Percentiles rank a stretch among this genome's conserved stretches.
phyloP scores from a whole-genome alignment of 2,329 filamentous ascomycete genomes.

The Alternaria tenuissima region DNA sequence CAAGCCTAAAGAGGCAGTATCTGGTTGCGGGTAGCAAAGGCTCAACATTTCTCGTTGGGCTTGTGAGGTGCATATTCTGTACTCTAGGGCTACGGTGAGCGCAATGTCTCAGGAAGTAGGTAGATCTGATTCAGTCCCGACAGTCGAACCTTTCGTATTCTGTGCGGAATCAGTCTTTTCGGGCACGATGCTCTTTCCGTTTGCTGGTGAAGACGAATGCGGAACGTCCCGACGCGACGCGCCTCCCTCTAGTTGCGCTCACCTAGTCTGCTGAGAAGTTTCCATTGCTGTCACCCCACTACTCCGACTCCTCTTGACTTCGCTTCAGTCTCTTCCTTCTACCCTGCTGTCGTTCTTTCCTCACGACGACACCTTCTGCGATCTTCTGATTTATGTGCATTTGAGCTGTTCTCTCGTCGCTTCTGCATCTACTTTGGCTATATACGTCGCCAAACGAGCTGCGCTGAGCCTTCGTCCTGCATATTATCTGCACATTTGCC shows the following conservation, averaged over 20 bases:
- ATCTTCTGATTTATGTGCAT: constrained; percentile 38
- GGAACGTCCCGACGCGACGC: constrained; percentile 18
- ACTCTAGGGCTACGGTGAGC: not conserved
- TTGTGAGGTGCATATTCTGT: not conserved
- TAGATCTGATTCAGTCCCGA: not conserved
- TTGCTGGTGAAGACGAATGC: constrained; percentile 20
- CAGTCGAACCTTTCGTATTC: not conserved
- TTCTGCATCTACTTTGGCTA: constrained; percentile 49
- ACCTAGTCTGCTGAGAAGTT: constrained; percentile 16
- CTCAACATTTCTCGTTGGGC: not conserved
- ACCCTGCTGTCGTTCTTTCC: constrained; percentile 33
- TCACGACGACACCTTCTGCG: constrained; percentile 6
- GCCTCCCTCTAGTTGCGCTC: constrained; percentile 22
- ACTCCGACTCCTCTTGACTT: constrained; percentile 17
- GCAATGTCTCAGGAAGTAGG: not conserved
- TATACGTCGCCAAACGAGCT: constrained; percentile 45
- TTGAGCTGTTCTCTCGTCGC: constrained; percentile 33
- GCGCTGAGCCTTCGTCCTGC: constrained; percentile 37
- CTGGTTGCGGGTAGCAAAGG: not conserved
- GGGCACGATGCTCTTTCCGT: not conserved
- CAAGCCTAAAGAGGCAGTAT: not conserved
- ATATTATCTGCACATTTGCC: constrained; percentile 49
- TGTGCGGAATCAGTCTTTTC: not conserved
- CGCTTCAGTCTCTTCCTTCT: constrained; percentile 14
- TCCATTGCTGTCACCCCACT: constrained; percentile 19